Base-by-base conservation (phyloP, 2,329 filamentous ascomycete genomes). In the Claviceps sp. region DNA sequence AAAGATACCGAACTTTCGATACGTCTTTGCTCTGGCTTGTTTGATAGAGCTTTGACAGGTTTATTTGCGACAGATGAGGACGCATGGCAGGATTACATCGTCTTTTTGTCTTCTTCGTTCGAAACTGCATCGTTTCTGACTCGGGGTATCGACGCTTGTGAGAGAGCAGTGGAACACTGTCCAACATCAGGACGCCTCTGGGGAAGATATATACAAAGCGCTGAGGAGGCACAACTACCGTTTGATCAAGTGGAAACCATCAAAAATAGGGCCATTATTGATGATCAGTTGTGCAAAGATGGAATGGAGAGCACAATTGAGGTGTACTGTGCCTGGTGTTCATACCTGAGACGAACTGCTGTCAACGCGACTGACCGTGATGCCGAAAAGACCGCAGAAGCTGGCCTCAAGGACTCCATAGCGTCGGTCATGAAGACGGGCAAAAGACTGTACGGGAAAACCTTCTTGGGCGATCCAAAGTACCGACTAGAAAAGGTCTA, bases 251-350 rank as follows among this genome's bases (percentile, higher is more conserved):
- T 97, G 50, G 88, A 94, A 60, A 77, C 82, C 42, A 89, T 96
- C 65, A 98, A 98, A 68, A 89, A 96, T 66, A 83, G 84, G 44
- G 93, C 93, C 6, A 97, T 90, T 0, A 88, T 84, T 62, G 89
- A 88, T 24, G 84, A 89, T 8, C 75, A 94, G 43, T 75, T 97
- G 5, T 89, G 95, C 64, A 83, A 86, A 56, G 83, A 89, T 55
- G 90, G 89, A 24, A 85, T 96, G 76, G 82, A 89, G 48, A 87
- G 90, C 58, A 82, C 96, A 37, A 78, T 97, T 54, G 89, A 95
- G 60, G 88, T 97, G 62, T 89, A 96, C 62, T 82, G 88, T 50
- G 85, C 90, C 0, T 98, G 93, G 93, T 96, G 91, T 63, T 89
- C 89, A 48, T 97, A 91, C 60, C 76, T 98, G 19, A 89, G 91